Evolutionary conservation across 352 stramenopile genomes (phyloP), one percentile per base, ranked within the genome.

Genomic region (Phytophthora sp.): DNA sequence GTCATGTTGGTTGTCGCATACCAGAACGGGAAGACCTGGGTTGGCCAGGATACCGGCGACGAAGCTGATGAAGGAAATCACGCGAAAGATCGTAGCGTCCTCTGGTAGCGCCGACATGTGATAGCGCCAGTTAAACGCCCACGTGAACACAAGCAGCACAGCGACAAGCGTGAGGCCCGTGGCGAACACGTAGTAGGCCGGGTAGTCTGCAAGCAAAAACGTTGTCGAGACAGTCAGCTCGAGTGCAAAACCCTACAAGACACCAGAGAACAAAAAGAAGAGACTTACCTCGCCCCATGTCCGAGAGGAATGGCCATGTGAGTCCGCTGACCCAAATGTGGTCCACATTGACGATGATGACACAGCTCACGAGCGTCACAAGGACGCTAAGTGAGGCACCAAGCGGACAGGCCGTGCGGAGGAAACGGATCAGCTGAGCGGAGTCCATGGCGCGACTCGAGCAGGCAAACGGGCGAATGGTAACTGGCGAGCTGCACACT

Each of bases 121-220:
- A 63, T 79, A 84, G 20, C 59, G 63, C 70, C 74, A 81, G 52
- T 86, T 88, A 54, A 86, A 84, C 15, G 55, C 70, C 63, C 71
- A 89, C 13, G 78, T 88, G 59, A 69, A 55, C 16, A 79, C 66
- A 13, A 89, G 69, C 49, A 82, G 41, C 36, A 86, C 18, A 2
- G 79, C 75, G 18, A 63, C 73, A 24, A 84, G 26, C 30, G 77
- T 78, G 53, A 91, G 76, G 3, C 82, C 82, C 23, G 72, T 69
- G 31, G 54, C 67, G 60, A 91, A 89, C 13, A 91, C 66, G 42
- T 91, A 89, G 70, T 83, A 86, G 3, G 77, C 77, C 18, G 80
- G 80, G 27, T 62, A 56, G 46, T 84, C 76, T 83, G 21, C 5
- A 66, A 41, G 18, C 16, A 50, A 26, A 4, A 39, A 46, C 36